These are phyloP conservation scores for Phytophthora pluvialis DNA, from an alignment of 352 stramenopile genomes.

Conservation along the genomic window DNA sequence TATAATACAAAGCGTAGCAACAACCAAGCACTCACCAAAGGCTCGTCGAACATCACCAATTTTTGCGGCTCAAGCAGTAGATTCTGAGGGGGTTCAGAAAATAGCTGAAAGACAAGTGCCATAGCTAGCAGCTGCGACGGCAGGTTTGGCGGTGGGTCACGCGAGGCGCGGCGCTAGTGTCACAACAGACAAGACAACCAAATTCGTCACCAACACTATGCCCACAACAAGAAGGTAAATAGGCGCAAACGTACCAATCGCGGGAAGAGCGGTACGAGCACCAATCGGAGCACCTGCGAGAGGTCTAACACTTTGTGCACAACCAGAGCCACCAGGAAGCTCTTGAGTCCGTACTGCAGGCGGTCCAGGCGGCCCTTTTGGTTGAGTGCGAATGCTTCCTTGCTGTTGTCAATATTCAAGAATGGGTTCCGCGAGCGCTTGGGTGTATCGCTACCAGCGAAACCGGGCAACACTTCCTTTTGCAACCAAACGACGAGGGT, in stretches of 20 bases:
- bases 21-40: conserved; percentile 61
- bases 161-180: conserved; percentile 61
- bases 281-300: conserved; percentile 82
- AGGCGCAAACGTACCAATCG: conserved; percentile 50
- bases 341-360: conserved; percentile 87
- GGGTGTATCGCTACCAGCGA: conserved; percentile 77
- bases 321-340: conserved; percentile 81
- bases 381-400: conserved; percentile 83
- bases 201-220: neutral
- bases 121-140: conserved; percentile 85
- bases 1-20: conserved; percentile 6
- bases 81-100: conserved; percentile 85
- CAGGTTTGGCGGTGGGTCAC: conserved; percentile 78
- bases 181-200: conserved; percentile 10
- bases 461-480: conserved; percentile 85
- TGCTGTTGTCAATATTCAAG: conserved; percentile 79
- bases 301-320: conserved; percentile 89
- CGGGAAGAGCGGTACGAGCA: conserved; percentile 83
- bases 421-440: conserved; percentile 87
- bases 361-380: conserved; percentile 86
- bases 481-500: conserved; percentile 87
- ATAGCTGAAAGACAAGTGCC: conserved; percentile 84
- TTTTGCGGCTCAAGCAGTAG: conserved; percentile 80
- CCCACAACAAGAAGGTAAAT: conserved; percentile 1
- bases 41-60: conserved; percentile 86